Evolutionary conservation across 2,329 filamentous ascomycete species (phyloP).

Genomic region (Pseudocercospora vitis): DNA sequence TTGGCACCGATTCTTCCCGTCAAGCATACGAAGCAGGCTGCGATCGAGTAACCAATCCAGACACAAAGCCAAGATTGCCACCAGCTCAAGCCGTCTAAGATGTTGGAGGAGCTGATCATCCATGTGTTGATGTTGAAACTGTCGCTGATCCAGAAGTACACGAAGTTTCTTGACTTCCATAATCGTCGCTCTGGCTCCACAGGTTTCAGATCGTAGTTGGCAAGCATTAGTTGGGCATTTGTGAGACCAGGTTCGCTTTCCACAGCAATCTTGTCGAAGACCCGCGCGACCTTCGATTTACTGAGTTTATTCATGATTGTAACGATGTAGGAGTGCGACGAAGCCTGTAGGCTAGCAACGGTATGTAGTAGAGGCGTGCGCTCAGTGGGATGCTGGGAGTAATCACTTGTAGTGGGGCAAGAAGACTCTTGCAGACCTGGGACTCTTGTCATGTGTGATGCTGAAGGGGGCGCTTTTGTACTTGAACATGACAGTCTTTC

Average conservation of each 20-base stretch:
- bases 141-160: constrained; percentile 79
- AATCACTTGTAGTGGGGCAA: background rate
- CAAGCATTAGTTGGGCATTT: constrained; percentile 79
- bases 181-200: constrained; percentile 77
- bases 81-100: constrained; percentile 65
- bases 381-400: constrained; percentile 7
- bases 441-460: background rate
- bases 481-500: background rate
- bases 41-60: constrained; percentile 73
- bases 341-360: background rate
- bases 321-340: background rate
- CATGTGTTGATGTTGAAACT: constrained; percentile 68
- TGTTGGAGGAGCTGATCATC: constrained; percentile 87
- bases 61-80: constrained; percentile 50
- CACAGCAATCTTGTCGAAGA: constrained; percentile 65
- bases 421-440: background rate
- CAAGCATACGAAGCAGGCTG: constrained; percentile 69
- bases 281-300: constrained; percentile 41
- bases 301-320: constrained; percentile 45
- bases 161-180: constrained; percentile 87
- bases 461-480: constrained; percentile 14
- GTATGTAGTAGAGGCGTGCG: constrained; percentile 18
- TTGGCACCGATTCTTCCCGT: constrained; percentile 81
- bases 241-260: constrained; percentile 74
- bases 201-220: constrained; percentile 60